Evolutionary conservation across 805 yeast species (phyloP), one percentile per base, ranked within the genome.

Genomic region (Starmerella riodocensis): DNA sequence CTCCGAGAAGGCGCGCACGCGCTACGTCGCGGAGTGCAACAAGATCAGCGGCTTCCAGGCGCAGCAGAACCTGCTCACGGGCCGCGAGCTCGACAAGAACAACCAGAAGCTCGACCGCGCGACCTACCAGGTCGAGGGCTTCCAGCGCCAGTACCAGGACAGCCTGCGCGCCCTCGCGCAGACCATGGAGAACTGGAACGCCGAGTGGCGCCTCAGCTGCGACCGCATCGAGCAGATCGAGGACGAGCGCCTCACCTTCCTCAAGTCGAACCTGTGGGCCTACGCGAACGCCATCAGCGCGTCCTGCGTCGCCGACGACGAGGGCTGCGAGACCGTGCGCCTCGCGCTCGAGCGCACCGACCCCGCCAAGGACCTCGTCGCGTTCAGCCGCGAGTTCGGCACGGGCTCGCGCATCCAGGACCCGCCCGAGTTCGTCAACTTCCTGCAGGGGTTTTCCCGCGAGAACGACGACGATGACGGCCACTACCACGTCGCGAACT

Each of bases 241-340:
- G 54, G 71, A 73, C 35, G 84, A 79, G 53, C 69, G 86, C 46
- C 70, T 81, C 40, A 78, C 77, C 50, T 69, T 75, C 45, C 53
- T 79, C 41, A 78, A 81, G 51, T 64, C 77, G 14, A 80, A 76
- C 49, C 58, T 84, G 43, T 84, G 93, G 80, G 79, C 75, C 31
- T 82, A 67, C 53, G 74, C 88, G 34, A 83, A 83, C 57, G 66
- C 75, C 29, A 65, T 80, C 7, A 80, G 93, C 6, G 67, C 82
- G 0, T 66, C 76, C 3, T 84, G 94, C 54, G 86, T 83, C 24
- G 71, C 74, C 32, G 80, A 78, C 51, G 94, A 84, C 53, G 77
- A 73, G 45, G 68, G 79, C 8, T 81, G 79, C 40, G 94, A 84
- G 53, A 65, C 65, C 37, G 70, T 85, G 12, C 69, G 94, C 40